Evolutionary conservation across 2,329 filamentous ascomycete genomes (phyloP).

Genomic region (Penicillium olsonii): DNA sequence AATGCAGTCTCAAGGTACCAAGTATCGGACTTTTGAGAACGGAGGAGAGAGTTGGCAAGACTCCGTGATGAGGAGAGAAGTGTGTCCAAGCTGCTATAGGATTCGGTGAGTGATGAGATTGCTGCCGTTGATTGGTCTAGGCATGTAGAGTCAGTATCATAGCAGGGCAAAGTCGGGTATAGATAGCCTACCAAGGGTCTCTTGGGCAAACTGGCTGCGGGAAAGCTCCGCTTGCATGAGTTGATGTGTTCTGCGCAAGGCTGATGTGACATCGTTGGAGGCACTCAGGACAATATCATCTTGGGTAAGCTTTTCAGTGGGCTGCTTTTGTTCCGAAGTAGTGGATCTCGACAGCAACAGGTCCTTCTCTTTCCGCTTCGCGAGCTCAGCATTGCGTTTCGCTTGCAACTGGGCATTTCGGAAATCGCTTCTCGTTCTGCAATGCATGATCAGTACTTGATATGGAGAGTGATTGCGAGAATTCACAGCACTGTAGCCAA

Average conservation of each 20-base stretch:
- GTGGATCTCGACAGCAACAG: conserved; percentile 64
- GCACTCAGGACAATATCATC: conserved; percentile 74
- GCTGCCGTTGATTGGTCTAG: conserved; percentile 75
- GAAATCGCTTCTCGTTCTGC: conserved; percentile 66
- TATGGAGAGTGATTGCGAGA: not conserved
- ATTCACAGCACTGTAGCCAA: not conserved
- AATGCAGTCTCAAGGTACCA: conserved; percentile 95
- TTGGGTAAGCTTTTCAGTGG: conserved; percentile 60
- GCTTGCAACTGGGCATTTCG: conserved; percentile 79
- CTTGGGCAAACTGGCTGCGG: conserved; percentile 84
- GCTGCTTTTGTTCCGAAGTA: conserved; percentile 28
- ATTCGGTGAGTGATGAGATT: conserved; percentile 76
- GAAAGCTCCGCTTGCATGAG: conserved; percentile 83
- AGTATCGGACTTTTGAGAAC: conserved; percentile 91
- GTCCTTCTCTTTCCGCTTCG: conserved; percentile 75
- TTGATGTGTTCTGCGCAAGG: conserved; percentile 80
- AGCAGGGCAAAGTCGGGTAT: not conserved
- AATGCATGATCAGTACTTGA: conserved; percentile 9
- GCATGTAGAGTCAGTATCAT: conserved; percentile 8
- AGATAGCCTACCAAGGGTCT: conserved; percentile 63
- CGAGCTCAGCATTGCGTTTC: conserved; percentile 71
- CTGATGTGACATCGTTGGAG: conserved; percentile 78
- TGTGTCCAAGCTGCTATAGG: conserved; percentile 76
- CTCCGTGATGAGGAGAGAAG: conserved; percentile 73
- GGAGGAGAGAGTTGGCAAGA: conserved; percentile 75